Conservation (phyloP, 306 rosid species). For the Rosa rugosa region DNA sequence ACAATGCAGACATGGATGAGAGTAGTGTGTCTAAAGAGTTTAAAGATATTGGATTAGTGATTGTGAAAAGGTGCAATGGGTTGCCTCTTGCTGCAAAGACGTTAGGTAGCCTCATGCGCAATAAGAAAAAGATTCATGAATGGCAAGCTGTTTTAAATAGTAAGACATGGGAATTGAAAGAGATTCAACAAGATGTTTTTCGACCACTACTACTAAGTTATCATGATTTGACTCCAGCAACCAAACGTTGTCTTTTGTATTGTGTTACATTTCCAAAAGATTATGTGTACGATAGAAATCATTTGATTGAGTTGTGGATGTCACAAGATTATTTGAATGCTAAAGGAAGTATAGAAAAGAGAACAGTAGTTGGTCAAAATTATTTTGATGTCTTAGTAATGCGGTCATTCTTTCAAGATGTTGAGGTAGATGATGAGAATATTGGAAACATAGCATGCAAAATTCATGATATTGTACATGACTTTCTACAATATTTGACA, state of each 20-base stretch:
- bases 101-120: not conserved
- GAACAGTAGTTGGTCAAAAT: not conserved
- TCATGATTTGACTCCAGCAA: not conserved
- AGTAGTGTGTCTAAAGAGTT: not conserved
- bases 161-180: not conserved
- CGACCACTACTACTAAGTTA: not conserved
- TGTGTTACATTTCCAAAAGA: not conserved
- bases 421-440: fast-evolving
- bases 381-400: not conserved
- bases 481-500: not conserved
- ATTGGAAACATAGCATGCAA: not conserved
- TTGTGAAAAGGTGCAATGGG: not conserved
- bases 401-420: not conserved
- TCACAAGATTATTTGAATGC: not conserved
- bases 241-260: not conserved
- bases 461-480: conserved; percentile 3
- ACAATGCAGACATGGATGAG: not conserved
- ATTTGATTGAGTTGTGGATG: not conserved
- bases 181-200: not conserved
- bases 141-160: not conserved
- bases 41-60: not conserved
- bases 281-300: not conserved
- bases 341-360: not conserved
- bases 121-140: not conserved
- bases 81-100: not conserved